Base-by-base conservation (phyloP, 352 stramenopile species). In the Pythium myriotylum region DNA sequence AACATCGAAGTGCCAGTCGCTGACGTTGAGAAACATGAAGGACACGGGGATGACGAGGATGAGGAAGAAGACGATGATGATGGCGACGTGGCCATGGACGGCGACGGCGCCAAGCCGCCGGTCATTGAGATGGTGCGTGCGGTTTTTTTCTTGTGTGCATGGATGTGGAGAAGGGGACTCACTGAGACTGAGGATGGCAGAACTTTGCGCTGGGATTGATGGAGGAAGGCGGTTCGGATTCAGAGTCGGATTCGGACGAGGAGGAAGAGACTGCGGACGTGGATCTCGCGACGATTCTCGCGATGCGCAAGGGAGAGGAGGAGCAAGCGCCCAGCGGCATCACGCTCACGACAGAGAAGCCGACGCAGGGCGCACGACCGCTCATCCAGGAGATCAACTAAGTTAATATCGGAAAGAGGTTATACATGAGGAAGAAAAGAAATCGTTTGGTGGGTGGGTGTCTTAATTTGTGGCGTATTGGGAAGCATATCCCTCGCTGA, bases 301-400 rank as follows among this genome's bases (percentile, higher is more conserved):
- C 37, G 7, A 40, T 32, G 2, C 24, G 53, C 1, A n/a, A 17
- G 9, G 24, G 39, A 24, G 27, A 13, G 0, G 17, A 49, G 24
- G 22, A 54, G 16, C 32, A 59, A 12, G 27, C 59, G 14, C 22
- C 52, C 16, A 76, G 77, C 35, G 56, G 51, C 16, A 67, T 92
- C 52, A 72, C 67, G 6, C 47, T 87, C 13, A 26, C 49, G 16
- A 20, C 24, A 60, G 73, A 46, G 70, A 72, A 53, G 54, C 72
- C 19, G n/a, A 8, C 13, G 75, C 68, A 40, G 65, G 41, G 53
- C 81, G 82, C 76, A 12, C 70, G 70, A 8, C 77, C 83, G 14
- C 66, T 89, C 23, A 92, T 92, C 62, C 83, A 92, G 72, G 83
- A 92, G 57, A 68, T 92, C 23, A 88, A 85, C 56, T 92, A 70